These are phyloP conservation scores for Leptodermis oblonga DNA, from an alignment of 257 asterid species.

Conservation along the genomic window DNA sequence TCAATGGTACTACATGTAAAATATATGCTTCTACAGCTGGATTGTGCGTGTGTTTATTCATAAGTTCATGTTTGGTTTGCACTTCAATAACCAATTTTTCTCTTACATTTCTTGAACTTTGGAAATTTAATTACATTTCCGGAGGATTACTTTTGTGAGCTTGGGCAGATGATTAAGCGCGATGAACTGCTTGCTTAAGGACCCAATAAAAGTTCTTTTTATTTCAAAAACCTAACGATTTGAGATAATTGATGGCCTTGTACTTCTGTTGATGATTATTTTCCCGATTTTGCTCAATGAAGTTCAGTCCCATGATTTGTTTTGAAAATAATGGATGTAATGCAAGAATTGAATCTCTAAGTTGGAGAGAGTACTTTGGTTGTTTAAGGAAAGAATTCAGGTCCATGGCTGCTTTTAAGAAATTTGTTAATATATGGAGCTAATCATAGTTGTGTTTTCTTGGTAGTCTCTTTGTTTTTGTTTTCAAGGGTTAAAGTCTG, in stretches of 20 bases:
- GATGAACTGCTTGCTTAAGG: neutral
- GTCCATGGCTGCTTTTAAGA: neutral
- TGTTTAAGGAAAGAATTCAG: neutral
- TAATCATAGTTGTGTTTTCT: neutral
- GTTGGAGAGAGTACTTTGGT: neutral
- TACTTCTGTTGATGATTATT: neutral
- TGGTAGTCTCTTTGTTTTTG: neutral
- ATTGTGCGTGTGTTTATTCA: neutral
- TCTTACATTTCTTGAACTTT: neutral
- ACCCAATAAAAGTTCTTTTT: neutral
- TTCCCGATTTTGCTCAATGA: neutral
- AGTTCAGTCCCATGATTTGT: neutral
- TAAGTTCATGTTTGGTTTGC: neutral
- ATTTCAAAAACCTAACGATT: neutral
- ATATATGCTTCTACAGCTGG: neutral
- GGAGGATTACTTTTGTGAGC: neutral
- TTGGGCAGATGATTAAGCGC: neutral
- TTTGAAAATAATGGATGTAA: neutral
- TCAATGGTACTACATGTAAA: neutral
- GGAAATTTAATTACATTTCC: neutral
- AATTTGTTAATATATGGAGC: neutral
- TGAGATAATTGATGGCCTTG: neutral
- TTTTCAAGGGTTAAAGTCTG: neutral
- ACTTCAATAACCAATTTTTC: neutral
- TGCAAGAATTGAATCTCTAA: neutral